Conservation (phyloP, 345 rosid species). For the Punica granatum region DNA sequence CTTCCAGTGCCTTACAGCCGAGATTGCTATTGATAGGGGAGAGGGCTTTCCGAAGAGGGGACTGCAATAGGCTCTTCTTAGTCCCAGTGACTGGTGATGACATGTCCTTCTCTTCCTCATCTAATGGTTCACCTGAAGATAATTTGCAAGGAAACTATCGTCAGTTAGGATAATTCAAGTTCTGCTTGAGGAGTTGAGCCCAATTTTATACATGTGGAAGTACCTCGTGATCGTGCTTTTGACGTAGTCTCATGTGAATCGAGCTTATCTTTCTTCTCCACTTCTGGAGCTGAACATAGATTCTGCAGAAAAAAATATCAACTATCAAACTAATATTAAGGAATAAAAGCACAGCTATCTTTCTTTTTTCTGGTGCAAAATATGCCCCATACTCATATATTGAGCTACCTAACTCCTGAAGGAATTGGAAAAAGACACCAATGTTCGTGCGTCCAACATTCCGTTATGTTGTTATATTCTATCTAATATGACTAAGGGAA, state of each 20-base stretch:
- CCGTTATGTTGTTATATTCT: background rate
- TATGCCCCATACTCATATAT: background rate
- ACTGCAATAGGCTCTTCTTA: constrained; percentile 15
- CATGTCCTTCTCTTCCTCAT: constrained; percentile 17
- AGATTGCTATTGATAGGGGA: constrained; percentile 46
- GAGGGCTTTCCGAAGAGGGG: constrained; percentile 53
- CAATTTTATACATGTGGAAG: background rate
- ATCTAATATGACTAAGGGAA: background rate
- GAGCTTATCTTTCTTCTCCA: background rate
- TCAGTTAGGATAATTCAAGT: background rate
- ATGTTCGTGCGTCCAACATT: background rate
- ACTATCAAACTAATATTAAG: background rate
- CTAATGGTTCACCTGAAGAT: constrained; percentile 15
- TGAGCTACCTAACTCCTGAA: background rate
- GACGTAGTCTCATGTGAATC: background rate
- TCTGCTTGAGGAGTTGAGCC: background rate
- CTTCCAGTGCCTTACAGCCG: constrained; percentile 17
- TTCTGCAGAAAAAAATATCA: background rate
- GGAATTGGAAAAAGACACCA: background rate
- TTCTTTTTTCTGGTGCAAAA: background rate
- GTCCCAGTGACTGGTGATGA: constrained; percentile 21
- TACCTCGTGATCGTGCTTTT: background rate
- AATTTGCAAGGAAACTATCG: background rate
- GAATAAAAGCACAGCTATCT: background rate
- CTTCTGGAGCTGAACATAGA: background rate